Evolutionary conservation across 257 asterid genomes (phyloP), one percentile per base, ranked within the genome.

Genomic region (Hygrophila difformis): DNA sequence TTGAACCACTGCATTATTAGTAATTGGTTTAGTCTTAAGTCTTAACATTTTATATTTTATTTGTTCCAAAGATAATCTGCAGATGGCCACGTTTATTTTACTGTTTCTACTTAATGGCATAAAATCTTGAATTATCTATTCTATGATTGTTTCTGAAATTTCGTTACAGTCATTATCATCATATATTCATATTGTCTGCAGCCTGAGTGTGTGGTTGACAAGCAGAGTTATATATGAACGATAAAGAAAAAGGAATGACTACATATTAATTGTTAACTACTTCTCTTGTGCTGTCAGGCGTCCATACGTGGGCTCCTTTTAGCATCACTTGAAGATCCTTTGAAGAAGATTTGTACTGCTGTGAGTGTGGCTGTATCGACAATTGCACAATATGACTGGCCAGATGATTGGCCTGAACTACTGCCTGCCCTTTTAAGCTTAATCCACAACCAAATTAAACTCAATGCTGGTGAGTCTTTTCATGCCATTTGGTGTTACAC

Each of bases 351-450:
- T 49, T 82, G 96, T 59, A 86, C 88, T 3, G 93, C 98, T 49
- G 69, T 91, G 55, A 73, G 96, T 69, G 79, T 86, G 62, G 92
- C 93, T 51, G 75, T 80, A 65, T 89, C 96, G 26, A 42, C 77
- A 35, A 73, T 86, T 58, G 96, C 96, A 51, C 84, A 76, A 26
- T 71, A 65, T 62, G 98, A 91, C 40, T 86, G 98, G 93, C 96
- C 95, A 21, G 98, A 91, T 55, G 81, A 79, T 41, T 89, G 98
- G 98, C 93, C 93, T 41, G 93, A 86, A 43, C 77, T 91, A 48
- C 57, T 82, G 36, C 93, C 96, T 4, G 68, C 63, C 56, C 82
- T 91, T 35, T 51, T 91, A 46, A 67, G 74, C 56, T 63, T 75
- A 67, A 71, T 86, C 44, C 74, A 51, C 54, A 82, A 80, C 61